Evolutionary conservation across 1,284 basidiomycete genomes (phyloP), one percentile per base, ranked within the genome.

Genomic region (Apiotrichum porosum): DNA sequence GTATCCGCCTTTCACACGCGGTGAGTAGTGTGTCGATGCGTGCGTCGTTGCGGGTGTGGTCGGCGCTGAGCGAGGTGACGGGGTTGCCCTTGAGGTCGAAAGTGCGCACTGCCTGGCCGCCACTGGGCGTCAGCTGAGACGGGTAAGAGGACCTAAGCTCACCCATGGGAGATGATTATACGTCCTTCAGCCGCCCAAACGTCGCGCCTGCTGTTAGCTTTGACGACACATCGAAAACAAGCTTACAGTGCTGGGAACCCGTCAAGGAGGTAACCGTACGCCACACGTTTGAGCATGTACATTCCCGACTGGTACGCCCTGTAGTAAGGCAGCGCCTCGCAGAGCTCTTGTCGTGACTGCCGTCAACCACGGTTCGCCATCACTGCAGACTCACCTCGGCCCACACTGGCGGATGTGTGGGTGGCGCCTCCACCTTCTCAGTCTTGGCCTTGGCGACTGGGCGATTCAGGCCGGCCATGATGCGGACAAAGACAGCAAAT

Each of bases 321-420:
- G 49, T 71, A 71, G 52, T 71, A 71, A 9, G 68, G 66, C 42
- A 71, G 50, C 13, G 66, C 57, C 49, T 71, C 69, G 48, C 69
- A 71, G 4, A 71, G 61, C 39, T 71, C 69, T 51, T 69, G 69
- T 12, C 69, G 58, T 3, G 65, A 59, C 65, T 68, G 42, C 8
- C 1, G 34, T 48, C 21, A 55, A 33, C 33, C 4, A 2, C 9
- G 21, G 1, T 17, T 14, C n/a, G n/a, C n/a, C n/a, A n/a, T n/a
- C n/a, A n/a, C n/a, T n/a, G n/a, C n/a, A 8, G 15, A 48, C 62
- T 42, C 37, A 68, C 68, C 45, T 66, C 58, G 15, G 68, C 68
- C 68, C 68, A 71, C 9, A 71, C 66, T 0, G 63, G 66, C 6
- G 68, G 65, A 28, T 42, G 42, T 2, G 21, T 37, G 10, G 42